Base-by-base conservation (phyloP, 2,329 filamentous ascomycete genomes). In the Lasiodiplodia theobromae region DNA sequence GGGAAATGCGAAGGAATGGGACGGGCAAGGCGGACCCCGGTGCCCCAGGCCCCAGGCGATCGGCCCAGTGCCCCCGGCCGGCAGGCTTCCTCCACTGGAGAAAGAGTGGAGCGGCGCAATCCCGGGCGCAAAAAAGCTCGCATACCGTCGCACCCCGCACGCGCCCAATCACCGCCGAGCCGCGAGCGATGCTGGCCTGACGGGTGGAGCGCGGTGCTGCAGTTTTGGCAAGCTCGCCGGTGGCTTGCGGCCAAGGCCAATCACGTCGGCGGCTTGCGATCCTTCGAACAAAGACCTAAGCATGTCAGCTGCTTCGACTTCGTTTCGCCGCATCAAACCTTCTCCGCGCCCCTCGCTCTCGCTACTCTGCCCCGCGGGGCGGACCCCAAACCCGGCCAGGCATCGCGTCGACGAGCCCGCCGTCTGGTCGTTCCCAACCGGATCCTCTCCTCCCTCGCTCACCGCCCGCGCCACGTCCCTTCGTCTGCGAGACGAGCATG, bases 101-200 rank as follows among this genome's bases (percentile, higher is more conserved):
- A 63, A 63, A 63, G 23, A 63, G 58, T 51, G 58, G 58, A 63
- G 58, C 58, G 58, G 25, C 44, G 58, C 40, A 63, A 51, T 63
- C 25, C 58, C 58, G 58, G 44, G 18, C 58, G 16, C 58, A 18
- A 44, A n/a, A 23, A 28, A 6, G 7, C 16, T 18, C 49, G 18
- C 11, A 18, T 34, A 34, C 11, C 23, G 38, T 49, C 40, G 58
- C 31, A 51, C 58, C 58, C 40, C 47, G 38, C 14, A 14, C 23
- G 57, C 54, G 57, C 57, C 57, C 57, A 60, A 60, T 60, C 57
- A 31, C 38, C 57, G 38, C 23, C 57, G 4, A 34, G 34, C 31
- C 14, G 56, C 16, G 21, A 18, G 40, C 23, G 58, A 34, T 21
- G 58, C 58, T 62, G 58, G 58, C 58, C 40, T 62, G 38, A 62